Evolutionary conservation across 176 grass and related monocot species (phyloP), one percentile per base, ranked within the genome.

Genomic region (Carex myosuroides): DNA sequence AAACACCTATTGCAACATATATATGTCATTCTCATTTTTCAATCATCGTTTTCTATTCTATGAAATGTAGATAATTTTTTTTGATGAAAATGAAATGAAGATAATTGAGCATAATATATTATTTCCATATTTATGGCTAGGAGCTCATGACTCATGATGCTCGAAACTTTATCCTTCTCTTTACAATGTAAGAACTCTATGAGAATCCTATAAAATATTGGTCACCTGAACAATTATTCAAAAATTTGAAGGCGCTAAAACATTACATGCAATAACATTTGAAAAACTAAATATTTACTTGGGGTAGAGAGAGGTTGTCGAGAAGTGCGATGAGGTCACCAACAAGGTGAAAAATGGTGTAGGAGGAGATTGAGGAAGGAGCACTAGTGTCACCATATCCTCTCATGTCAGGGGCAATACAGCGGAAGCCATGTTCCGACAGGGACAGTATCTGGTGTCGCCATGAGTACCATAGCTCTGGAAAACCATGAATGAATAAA

Each of bases 401-500:
- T 16, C 94, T 85, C 84, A 97, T 88, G 64, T 97, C 94, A 8
- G 91, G 94, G 9, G 94, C 94, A 8, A 93, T 55, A 78, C 87
- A 90, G 6, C 88, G 89, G 88, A 89, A 97, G 26, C 94, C 94
- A 2, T 48, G 81, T 29, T 85, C 87, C 8, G 94, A 90, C 41
- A 97, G 88, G 84, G 67, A 74, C 20, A 24, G 24, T 69, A 97
- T 91, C 86, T 94, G 94, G 86, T 80, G 86, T 59, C 94, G 85
- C 94, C 94, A 97, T 44, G 94, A 92, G 89, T 91, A 92, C 91
- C 94, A 97, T 4, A 97, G 86, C 82, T 97, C 94, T 22, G 94
- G 91, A 82, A 97, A 97, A 64, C 94, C 91, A 80, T 97, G 94
- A 64, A 97, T 41, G 81, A 97, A 81, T 8, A 97, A 85, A 88